Percentiles rank a stretch among this genome's conserved stretches.
Conservation (phyloP, 805 yeast genomes). For the Metschnikowia lachancei region DNA sequence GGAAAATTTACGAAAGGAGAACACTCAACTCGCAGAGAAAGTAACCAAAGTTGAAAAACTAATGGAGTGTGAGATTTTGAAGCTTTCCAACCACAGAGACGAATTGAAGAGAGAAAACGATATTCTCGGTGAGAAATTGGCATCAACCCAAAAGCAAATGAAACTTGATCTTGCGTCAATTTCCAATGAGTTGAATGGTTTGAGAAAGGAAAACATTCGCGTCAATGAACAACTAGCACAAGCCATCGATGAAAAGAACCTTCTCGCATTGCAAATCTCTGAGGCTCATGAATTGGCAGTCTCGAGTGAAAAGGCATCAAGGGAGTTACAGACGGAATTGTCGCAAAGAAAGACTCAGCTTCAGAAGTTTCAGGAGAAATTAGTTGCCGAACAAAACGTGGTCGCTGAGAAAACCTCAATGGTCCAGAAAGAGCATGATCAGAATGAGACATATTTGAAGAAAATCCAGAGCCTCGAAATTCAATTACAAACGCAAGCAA, state of each 20-base stretch:
- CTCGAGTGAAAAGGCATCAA: background rate
- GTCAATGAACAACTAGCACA: background rate
- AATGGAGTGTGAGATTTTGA: too few species aligned
- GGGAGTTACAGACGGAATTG: background rate
- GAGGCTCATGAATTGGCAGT: background rate
- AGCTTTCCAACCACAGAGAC: too few species aligned
- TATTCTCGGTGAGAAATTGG: too few species aligned
- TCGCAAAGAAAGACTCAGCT: background rate
- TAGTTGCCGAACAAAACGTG: background rate
- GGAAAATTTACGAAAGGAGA: too few species aligned
- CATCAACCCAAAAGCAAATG: background rate
- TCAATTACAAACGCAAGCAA: background rate
- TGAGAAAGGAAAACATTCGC: background rate
- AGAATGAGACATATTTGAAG: background rate
- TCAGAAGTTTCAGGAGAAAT: background rate
- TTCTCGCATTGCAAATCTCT: background rate
- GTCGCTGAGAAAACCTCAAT: background rate
- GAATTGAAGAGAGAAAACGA: too few species aligned
- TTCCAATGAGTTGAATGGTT: background rate
- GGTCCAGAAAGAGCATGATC: conserved; percentile 1
- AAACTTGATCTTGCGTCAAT: background rate
- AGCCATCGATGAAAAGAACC: background rate
- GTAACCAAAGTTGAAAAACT: too few species aligned
- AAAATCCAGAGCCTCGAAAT: conserved; percentile 2
- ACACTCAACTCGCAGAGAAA: too few species aligned